Evolutionary conservation across 306 rosid genomes (phyloP).

Genomic region (Trifolium fragiferum): DNA sequence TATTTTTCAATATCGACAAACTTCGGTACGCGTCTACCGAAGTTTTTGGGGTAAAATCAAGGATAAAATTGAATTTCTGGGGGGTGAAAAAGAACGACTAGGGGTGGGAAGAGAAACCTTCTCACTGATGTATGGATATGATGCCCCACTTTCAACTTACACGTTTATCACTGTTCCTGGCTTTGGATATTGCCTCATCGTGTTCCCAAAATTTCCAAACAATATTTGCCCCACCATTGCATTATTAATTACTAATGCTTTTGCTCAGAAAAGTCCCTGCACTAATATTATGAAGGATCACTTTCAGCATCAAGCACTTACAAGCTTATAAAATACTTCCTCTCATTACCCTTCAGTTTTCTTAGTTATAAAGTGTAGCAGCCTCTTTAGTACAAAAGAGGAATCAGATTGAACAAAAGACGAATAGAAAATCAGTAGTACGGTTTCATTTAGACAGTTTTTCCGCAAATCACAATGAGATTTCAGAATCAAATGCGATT

Average conservation of each 20-base stretch:
- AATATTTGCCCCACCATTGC: not conserved
- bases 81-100: too few species aligned
- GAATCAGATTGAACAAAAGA: not conserved
- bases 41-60: too few species aligned
- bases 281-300: not conserved
- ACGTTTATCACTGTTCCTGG: not conserved
- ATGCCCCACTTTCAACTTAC: not conserved
- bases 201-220: not conserved
- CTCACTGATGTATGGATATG: not conserved
- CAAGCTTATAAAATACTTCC: not conserved
- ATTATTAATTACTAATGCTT: not conserved
- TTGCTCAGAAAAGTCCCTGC: not conserved
- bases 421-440: not conserved
- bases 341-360: not conserved
- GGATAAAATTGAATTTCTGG: too few species aligned
- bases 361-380: not conserved
- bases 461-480: not conserved
- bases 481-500: not conserved
- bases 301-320: not conserved
- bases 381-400: not conserved
- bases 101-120: too few species aligned
- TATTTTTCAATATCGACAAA: too few species aligned
- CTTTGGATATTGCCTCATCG: not conserved
- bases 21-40: too few species aligned
- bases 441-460: not conserved